Base-by-base conservation (phyloP, 345 rosid genomes). In the Pistacia vera region DNA sequence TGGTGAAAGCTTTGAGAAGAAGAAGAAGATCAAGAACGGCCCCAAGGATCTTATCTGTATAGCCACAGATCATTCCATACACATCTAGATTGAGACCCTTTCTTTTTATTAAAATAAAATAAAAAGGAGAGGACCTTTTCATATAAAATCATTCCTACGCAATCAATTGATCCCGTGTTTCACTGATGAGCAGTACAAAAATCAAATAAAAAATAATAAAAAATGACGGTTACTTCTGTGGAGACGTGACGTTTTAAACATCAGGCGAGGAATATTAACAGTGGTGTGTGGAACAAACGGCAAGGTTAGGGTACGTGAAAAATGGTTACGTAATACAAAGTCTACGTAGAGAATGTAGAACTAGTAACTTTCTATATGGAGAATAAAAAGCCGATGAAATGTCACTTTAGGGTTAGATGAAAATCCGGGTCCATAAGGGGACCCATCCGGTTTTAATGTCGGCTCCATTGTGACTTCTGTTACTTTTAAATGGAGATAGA, bases 361-460 rank as follows among this genome's bases (percentile, higher is more conserved):
- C 81, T 25, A 41, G 44, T 4, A 8, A 41, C 44, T 41, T 8
- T 36, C 81, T 11, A 33, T 13, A 33, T 74, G 60, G 60, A 61
- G 54, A 75, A 79, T 68, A 77, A 76, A 76, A 75, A 82, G 86
- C 82, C 64, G 98, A 92, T 92, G 91, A 77, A 85, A 89, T 66
- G 97, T 96, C 98, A 68, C 85, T 93, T 89, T 92, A 88, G 82
- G 93, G 95, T 92, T 93, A 93, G 98, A 92, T 96, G 92, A 78
- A 89, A 65, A 84, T 61, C 61, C 59, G 83, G 90, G 89, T 59
- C 91, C 96, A 58, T 70, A 3, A 17, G 48, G 86, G 86, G 55
- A 84, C 88, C 81, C 79, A 73, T 54, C 75, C 70, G 65, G 73
- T 80, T 76, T 83, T 76, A 69, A 68, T 83, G 86, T 85, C 87